Base-by-base conservation (phyloP, 31 red algal genomes). In the Porphyra umbilicalis region DNA sequence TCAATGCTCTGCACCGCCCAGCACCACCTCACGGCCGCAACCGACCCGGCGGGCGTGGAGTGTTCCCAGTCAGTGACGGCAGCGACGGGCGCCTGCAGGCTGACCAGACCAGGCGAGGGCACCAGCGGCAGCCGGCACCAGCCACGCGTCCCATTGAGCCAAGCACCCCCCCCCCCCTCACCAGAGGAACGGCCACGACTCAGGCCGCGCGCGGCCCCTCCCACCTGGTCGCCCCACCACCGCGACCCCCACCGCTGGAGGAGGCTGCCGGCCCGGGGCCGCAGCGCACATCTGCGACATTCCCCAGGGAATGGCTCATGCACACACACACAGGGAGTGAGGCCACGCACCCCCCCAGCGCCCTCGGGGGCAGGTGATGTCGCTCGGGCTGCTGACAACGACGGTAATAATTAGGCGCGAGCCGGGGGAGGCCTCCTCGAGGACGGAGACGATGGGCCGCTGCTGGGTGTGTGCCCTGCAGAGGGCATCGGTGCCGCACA, bases 11-110 rank as follows among this genome's bases (percentile, higher is more conserved):
- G 57, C 14, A 71, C 57, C 20, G 25, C 57, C 57, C 57, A 18
- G 25, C 57, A 1, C 57, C 57, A 0, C 20, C 57, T 4, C 57
- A 1, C 57, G 25, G 25, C 57, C 44, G 8, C 44, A 14, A 3
- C 44, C 6, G 3, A 14, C 44, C 44, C 11, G 57, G 57, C 57
- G 14, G 57, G 57, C 57, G 57, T 71, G 57, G 57, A 71, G 57
- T 71, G 57, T 71, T 71, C 57, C 57, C 57, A 71, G 57, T 71
- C 57, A 71, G 57, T 71, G 57, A 71, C 57, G 57, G 57, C 57
- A 25, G 11, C 20, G 0, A 8, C 57, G 2, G 2, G 11, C 0
- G 57, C 57, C 57, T 71, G 57, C 57, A 0, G 57, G 57, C 7
- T 9, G 38, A 9, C 38, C 25, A 29, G 57, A 29, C 25, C 25